Percentiles rank a stretch among this genome's conserved stretches.
Conservation (phyloP, 1,284 basidiomycete species). For the Ustilago loliicola region DNA sequence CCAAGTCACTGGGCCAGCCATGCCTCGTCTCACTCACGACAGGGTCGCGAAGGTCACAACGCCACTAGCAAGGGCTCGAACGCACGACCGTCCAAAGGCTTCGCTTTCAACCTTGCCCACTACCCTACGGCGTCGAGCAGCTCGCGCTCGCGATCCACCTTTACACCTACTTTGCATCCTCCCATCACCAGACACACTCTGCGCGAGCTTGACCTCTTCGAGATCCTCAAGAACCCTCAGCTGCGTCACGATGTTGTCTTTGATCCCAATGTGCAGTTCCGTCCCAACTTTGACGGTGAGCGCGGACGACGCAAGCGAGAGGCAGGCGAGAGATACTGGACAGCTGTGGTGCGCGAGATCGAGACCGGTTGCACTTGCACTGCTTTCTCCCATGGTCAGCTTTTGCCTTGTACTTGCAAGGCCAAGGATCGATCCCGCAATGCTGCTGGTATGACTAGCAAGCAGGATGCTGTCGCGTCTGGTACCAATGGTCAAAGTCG, state of each 20-base stretch:
- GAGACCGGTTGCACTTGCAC: conserved; percentile 86
- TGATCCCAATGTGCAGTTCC: conserved; percentile 72
- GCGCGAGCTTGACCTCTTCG: conserved; percentile 85
- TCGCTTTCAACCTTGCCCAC: conserved; percentile 27
- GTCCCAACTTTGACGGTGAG: conserved; percentile 71
- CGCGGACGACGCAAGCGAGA: conserved; percentile 80
- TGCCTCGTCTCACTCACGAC: conserved; percentile 25
- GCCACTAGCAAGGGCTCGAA: conserved; percentile 1
- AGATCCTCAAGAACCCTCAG: conserved; percentile 88
- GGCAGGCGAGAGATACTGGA: conserved; percentile 85
- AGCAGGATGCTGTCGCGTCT: conserved; percentile 2
- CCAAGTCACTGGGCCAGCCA: conserved; percentile 46
- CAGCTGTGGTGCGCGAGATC: conserved; percentile 82
- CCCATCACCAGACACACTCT: conserved; percentile 86
- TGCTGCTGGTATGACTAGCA: background rate
- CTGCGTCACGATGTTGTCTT: conserved; percentile 93
- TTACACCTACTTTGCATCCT: conserved; percentile 77
- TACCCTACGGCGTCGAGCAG: conserved; percentile 17
- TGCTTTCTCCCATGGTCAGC: conserved; percentile 74
- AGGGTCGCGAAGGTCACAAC: conserved; percentile 20
- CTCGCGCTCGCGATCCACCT: conserved; percentile 41
- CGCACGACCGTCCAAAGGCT: conserved; percentile 20
- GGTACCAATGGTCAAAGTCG: background rate
- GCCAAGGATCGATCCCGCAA: conserved; percentile 22
- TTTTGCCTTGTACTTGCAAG: conserved; percentile 69